phyloP scores from a whole-genome alignment of 192 early-diverging fungal genomes.

The Linnemannia elongata region DNA sequence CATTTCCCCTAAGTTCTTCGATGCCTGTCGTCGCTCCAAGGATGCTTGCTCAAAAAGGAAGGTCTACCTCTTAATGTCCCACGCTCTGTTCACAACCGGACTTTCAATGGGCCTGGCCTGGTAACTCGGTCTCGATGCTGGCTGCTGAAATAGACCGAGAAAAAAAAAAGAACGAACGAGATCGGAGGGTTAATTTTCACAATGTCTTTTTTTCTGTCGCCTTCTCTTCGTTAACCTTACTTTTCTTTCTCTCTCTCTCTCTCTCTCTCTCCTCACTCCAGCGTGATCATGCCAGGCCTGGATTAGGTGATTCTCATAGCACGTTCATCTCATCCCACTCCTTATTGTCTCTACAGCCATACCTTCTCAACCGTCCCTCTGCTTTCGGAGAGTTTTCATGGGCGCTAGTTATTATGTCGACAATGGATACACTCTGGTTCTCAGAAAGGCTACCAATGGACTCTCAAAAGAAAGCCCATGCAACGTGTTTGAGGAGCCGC shows the following conservation, averaged over 20 bases:
- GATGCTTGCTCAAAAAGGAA: conserved; percentile 49
- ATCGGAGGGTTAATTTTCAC: neutral
- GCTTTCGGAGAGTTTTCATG: neutral
- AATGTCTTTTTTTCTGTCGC: neutral
- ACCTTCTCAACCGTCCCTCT: neutral
- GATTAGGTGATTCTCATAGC: neutral
- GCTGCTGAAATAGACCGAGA: neutral
- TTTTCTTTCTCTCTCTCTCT: neutral
- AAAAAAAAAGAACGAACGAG: neutral
- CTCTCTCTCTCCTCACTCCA: neutral
- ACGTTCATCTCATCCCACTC: neutral
- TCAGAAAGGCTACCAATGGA: neutral
- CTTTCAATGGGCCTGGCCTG: neutral
- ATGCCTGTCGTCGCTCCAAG: neutral
- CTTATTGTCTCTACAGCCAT: neutral
- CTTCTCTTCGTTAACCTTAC: neutral
- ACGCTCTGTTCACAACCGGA: conserved; percentile 36
- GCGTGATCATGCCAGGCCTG: neutral
- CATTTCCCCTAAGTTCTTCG: conserved; percentile 40
- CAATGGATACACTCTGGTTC: neutral
- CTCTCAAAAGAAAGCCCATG: neutral
- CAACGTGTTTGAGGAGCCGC: neutral
- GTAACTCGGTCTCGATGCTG: neutral
- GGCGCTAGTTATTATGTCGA: no score
- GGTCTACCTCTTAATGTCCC: conserved; percentile 27